Evolutionary conservation across 148 eudicot genomes (phyloP).

Genomic region (Spergularia marina): DNA sequence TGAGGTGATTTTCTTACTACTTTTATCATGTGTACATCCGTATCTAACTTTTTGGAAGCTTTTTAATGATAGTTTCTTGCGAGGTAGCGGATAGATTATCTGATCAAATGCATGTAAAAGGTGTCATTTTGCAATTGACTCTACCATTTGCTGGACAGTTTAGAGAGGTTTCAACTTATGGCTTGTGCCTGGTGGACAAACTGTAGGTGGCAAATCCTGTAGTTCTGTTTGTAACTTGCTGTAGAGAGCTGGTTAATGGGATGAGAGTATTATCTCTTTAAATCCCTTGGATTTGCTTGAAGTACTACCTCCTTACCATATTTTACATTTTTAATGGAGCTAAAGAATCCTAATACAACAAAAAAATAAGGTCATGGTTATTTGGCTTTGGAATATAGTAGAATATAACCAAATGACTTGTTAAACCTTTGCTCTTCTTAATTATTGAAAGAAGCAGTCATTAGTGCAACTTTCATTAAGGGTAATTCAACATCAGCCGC

Average conservation of each 20-base stretch:
- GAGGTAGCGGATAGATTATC: neutral
- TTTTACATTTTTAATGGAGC: too few relatives aligned
- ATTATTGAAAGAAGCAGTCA: too few relatives aligned
- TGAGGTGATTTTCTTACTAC: constrained; percentile 49
- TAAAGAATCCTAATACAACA: too few relatives aligned
- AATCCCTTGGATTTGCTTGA: too few relatives aligned
- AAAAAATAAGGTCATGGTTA: too few relatives aligned
- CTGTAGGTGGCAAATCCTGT: neutral
- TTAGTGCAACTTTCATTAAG: too few relatives aligned
- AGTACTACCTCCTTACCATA: too few relatives aligned
- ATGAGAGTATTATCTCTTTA: neutral
- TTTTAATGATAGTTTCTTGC: neutral
- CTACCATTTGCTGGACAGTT: neutral
- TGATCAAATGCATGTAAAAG: neutral
- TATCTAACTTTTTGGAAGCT: neutral
- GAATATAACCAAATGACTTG: too few relatives aligned
- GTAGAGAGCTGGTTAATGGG: neutral
- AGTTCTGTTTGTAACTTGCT: neutral
- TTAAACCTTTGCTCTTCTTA: too few relatives aligned
- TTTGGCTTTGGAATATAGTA: too few relatives aligned
- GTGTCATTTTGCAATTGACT: neutral
- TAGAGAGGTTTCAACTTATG: neutral
- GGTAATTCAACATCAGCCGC: too few relatives aligned
- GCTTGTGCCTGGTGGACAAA: neutral
- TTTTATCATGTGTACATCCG: neutral